Conservation (phyloP, 257 asterid species). For the Fraxinus excelsior region DNA sequence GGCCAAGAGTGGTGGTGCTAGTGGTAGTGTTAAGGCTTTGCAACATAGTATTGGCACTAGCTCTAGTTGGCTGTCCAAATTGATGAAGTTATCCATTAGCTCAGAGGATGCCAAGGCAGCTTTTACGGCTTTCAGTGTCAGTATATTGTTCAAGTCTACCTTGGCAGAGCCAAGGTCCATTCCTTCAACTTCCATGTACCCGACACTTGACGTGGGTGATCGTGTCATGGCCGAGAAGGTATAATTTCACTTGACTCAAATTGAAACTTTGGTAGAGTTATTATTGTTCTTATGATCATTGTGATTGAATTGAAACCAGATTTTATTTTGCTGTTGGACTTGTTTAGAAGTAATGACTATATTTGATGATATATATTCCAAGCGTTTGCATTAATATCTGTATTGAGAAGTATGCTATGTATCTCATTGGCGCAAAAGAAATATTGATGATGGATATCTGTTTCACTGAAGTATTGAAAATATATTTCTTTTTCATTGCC, state of each 20-base stretch:
- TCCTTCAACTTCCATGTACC: constrained; percentile 89
- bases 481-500: constrained; percentile 22
- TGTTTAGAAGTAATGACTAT: background rate
- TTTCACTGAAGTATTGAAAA: constrained; percentile 8
- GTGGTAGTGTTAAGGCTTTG: constrained; percentile 23
- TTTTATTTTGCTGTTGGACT: background rate
- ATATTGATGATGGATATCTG: background rate
- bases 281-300: constrained; percentile 8
- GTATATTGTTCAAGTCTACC: constrained; percentile 71
- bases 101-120: constrained; percentile 93
- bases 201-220: constrained; percentile 91
- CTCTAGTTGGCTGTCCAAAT: constrained; percentile 62
- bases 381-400: background rate
- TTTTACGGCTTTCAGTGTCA: constrained; percentile 80
- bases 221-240: constrained; percentile 95
- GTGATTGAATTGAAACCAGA: background rate
- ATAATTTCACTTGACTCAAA: constrained; percentile 7
- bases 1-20: constrained; percentile 30
- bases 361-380: background rate
- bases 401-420: background rate
- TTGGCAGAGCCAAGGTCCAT: constrained; percentile 98
- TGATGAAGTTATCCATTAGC: constrained; percentile 50
- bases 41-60: constrained; percentile 25
- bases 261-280: background rate
- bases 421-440: background rate